Conservation (phyloP, 768 basidiomycete species). For the Sistotremastrum suecicum region DNA sequence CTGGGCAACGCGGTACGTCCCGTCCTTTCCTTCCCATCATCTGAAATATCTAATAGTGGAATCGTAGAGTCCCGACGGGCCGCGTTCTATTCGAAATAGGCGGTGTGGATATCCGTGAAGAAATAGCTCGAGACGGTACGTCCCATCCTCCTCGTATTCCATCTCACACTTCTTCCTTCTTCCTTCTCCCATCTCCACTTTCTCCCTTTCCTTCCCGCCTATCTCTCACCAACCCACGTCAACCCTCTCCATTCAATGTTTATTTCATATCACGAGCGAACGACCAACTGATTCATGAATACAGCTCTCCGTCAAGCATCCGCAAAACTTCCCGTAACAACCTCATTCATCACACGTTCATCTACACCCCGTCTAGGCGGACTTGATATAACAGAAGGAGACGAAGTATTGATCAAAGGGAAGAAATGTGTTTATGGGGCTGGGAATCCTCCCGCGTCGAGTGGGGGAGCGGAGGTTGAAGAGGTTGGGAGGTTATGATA, state of each 20-base stretch:
- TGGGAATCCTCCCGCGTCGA: no score
- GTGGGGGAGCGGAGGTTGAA: no score
- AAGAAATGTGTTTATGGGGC: no score
- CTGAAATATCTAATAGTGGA: background rate
- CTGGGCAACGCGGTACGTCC: conserved; percentile 79
- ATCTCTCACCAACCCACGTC: no score
- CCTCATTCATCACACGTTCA: conserved; percentile 67
- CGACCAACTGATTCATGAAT: no score
- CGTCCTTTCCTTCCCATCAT: conserved; percentile 1
- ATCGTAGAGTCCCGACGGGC: conserved; percentile 62
- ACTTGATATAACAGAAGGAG: conserved; percentile 25
- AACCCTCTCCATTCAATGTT: no score
- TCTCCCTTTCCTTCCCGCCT: background rate
- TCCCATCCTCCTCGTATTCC: no score
- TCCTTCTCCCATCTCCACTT: conserved; percentile 1
- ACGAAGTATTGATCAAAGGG: no score
- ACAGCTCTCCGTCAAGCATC: conserved; percentile 80
- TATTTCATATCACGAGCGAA: no score
- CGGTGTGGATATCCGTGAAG: conserved; percentile 77
- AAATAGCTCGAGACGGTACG: conserved; percentile 83
- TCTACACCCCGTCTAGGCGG: conserved; percentile 66
- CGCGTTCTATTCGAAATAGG: conserved; percentile 92
- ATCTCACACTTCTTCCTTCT: background rate
- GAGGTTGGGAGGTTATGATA: no score
- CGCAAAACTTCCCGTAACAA: conserved; percentile 71